These are phyloP conservation scores for Geopyxis carbonaria DNA, from an alignment of 495 filamentous ascomycete species.

Conservation along the genomic window DNA sequence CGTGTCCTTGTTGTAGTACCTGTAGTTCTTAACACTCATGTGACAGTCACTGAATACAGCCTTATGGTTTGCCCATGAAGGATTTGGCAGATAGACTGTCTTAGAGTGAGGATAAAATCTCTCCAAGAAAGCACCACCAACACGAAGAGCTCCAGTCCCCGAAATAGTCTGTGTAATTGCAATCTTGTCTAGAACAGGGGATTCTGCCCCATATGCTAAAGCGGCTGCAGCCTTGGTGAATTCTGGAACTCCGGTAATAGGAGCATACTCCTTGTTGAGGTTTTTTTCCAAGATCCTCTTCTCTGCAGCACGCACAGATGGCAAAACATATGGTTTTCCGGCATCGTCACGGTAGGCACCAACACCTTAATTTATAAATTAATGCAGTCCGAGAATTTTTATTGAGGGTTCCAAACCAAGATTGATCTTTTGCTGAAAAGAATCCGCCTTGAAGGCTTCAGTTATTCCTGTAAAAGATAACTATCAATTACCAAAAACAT, in stretches of 20 bases:
- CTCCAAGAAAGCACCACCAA: slow-evolving; percentile 82
- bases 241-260: slow-evolving; percentile 83
- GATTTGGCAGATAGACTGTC: slow-evolving; percentile 86
- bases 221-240: slow-evolving; percentile 84
- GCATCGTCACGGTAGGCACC: slow-evolving; percentile 82
- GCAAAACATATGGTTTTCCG: slow-evolving; percentile 93
- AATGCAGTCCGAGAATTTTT: background rate
- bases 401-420: slow-evolving; percentile 41
- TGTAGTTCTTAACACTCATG: slow-evolving; percentile 78
- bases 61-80: slow-evolving; percentile 96
- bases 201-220: slow-evolving; percentile 76
- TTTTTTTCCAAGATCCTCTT: slow-evolving; percentile 59
- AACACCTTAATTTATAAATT: slow-evolving; percentile 35
- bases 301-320: slow-evolving; percentile 79
- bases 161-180: slow-evolving; percentile 97
- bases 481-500: slow-evolving; percentile 2
- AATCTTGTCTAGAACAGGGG: slow-evolving; percentile 57
- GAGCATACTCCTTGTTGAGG: slow-evolving; percentile 93
- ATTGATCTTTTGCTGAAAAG: slow-evolving; percentile 87
- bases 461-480: slow-evolving; percentile 55
- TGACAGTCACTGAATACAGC: slow-evolving; percentile 90
- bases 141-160: slow-evolving; percentile 85
- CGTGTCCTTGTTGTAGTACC: slow-evolving; percentile 98
- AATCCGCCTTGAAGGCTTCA: slow-evolving; percentile 96
- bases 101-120: slow-evolving; percentile 79